Evolutionary conservation across 202 grass and related monocot genomes (phyloP).

Genomic region (Musa balbisiana): DNA sequence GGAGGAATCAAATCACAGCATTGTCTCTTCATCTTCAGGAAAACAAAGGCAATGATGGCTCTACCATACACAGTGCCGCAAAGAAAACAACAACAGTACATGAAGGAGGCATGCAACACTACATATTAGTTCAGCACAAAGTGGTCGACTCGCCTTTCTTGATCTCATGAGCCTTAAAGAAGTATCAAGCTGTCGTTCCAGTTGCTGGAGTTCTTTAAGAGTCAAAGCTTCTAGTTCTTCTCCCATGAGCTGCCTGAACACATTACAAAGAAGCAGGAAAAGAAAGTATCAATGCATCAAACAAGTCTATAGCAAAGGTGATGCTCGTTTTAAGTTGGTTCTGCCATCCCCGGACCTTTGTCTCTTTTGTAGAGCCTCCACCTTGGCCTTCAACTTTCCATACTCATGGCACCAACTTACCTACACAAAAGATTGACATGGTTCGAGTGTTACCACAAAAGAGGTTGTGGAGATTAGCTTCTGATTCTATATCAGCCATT

Average conservation of each 20-base stretch:
- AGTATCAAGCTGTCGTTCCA: slow-evolving; percentile 12
- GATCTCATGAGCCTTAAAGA: slow-evolving; percentile 10
- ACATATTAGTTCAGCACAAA: not conserved
- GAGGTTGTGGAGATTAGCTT: not conserved
- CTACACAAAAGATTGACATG: not conserved
- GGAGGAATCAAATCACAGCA: not conserved
- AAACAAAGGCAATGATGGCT: not conserved
- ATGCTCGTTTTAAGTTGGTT: not conserved
- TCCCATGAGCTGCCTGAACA: slow-evolving; percentile 1
- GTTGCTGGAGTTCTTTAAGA: slow-evolving; percentile 8
- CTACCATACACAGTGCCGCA: no score
- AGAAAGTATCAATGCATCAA: not conserved
- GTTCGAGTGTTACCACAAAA: no score
- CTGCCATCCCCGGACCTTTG: not conserved
- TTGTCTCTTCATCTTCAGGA: not conserved
- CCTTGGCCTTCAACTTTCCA: not conserved
- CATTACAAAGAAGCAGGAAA: not conserved
- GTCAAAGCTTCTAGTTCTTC: not conserved
- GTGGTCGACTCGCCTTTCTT: slow-evolving; percentile 8
- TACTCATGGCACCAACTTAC: slow-evolving; percentile 6
- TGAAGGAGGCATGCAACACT: not conserved
- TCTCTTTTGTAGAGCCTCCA: slow-evolving; percentile 3
- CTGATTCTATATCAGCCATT: not conserved
- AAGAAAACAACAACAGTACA: not conserved
- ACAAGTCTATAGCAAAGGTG: not conserved